A percentile compares a stretch with the other conserved stretches of the same genome.
Evolutionary conservation across 148 eudicot species (phyloP).

Genomic region (Pharnaceum exiguum): DNA sequence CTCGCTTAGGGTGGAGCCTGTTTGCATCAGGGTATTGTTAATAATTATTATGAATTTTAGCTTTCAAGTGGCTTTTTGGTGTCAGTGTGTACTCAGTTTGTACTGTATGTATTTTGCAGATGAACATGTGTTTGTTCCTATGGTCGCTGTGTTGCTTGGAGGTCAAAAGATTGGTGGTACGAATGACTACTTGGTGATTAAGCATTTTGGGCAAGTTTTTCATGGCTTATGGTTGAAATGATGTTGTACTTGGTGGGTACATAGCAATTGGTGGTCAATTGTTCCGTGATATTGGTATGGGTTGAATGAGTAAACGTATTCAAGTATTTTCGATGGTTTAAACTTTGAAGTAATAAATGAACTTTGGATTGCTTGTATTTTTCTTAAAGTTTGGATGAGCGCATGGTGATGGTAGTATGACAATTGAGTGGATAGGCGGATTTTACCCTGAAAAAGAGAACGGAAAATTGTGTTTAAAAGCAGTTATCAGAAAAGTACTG

Average conservation of each 20-base stretch:
- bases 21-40: too few species aligned
- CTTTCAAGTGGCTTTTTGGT: too few species aligned
- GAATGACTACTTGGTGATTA: slow-evolving; percentile 15
- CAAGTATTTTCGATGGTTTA: neutral
- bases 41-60: too few species aligned
- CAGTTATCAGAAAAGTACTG: neutral
- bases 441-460: too few species aligned
- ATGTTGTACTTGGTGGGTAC: slow-evolving; percentile 9
- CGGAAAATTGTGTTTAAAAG: neutral
- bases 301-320: too few species aligned
- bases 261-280: neutral
- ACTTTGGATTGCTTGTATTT: neutral
- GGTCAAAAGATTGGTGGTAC: slow-evolving; percentile 21
- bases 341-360: neutral
- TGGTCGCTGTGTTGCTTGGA: slow-evolving; percentile 8
- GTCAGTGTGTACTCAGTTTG: neutral
- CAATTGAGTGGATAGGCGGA: too few species aligned
- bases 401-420: too few species aligned
- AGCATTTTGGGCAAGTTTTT: slow-evolving; percentile 10
- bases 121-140: slow-evolving; percentile 14
- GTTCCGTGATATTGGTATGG: slow-evolving; percentile 7
- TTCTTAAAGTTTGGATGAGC: neutral
- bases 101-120: neutral
- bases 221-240: slow-evolving; percentile 10
- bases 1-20: too few species aligned